Evolutionary conservation across 2,329 filamentous ascomycete species (phyloP).

Genomic region (Aurifilum marmelostoma): DNA sequence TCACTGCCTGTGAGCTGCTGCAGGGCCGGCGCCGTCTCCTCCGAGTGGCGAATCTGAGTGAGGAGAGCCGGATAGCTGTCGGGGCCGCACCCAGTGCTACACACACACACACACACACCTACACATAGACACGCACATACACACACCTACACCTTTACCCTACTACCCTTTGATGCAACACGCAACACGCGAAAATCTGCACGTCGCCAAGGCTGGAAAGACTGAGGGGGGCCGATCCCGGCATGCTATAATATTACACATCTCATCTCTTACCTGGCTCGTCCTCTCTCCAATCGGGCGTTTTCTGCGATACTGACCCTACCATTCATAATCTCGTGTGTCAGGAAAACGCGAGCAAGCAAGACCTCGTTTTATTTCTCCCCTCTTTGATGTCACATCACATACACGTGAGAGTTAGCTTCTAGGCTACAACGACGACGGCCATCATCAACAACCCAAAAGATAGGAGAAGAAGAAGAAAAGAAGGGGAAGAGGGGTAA

Average conservation of each 20-base stretch:
- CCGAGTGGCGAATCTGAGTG: constrained; percentile 1
- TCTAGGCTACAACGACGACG: background rate
- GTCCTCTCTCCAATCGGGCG: background rate
- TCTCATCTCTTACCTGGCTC: background rate
- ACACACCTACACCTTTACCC: too few species aligned
- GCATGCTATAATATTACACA: background rate
- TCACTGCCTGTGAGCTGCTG: background rate
- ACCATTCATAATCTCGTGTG: background rate
- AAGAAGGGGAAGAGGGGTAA: background rate
- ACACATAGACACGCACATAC: too few species aligned
- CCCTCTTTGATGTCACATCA: background rate
- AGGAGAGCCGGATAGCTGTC: background rate
- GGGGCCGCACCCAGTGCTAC: background rate
- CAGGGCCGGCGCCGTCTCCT: background rate
- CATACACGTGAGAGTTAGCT: background rate
- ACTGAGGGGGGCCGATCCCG: background rate
- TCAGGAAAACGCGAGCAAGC: background rate
- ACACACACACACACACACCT: background rate
- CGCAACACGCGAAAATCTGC: background rate
- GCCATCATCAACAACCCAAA: background rate
- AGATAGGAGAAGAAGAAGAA: too few species aligned
- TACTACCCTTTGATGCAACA: background rate
- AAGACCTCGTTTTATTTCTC: background rate
- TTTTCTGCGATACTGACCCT: background rate
- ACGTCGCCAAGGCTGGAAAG: background rate